phyloP scores from a whole-genome alignment of 2,329 filamentous ascomycete genomes.

The Arthrobotrys iridis region DNA sequence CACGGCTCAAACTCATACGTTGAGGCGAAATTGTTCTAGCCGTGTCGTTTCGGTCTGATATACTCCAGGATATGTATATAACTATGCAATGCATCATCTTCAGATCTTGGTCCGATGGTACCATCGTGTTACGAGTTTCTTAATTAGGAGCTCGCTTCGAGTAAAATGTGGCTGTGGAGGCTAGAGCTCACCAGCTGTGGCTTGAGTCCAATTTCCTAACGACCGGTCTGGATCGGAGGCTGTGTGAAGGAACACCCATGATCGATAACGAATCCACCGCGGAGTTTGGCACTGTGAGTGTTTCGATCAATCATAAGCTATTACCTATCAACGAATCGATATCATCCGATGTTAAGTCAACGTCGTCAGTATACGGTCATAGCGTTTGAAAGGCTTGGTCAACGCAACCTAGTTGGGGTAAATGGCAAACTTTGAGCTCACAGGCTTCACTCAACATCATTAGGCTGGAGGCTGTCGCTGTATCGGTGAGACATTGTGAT shows the following conservation, averaged over 20 bases:
- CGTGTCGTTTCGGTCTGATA: slow-evolving; percentile 9
- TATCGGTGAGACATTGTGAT: background rate
- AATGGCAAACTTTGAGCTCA: slow-evolving; percentile 11
- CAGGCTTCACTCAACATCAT: background rate
- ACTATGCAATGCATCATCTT: background rate
- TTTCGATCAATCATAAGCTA: too few species aligned
- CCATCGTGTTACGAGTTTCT: background rate
- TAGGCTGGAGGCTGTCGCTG: too few species aligned
- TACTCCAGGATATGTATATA: slow-evolving; percentile 5
- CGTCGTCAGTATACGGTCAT: slow-evolving; percentile 41
- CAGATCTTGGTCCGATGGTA: too few species aligned
- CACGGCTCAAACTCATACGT: background rate
- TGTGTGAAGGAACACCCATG: slow-evolving; percentile 22
- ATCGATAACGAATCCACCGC: background rate
- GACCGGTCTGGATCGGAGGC: slow-evolving; percentile 40
- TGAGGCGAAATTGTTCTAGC: background rate
- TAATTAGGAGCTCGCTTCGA: slow-evolving; percentile 14
- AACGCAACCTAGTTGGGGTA: background rate
- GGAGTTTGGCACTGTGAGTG: background rate
- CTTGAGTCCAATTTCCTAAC: background rate
- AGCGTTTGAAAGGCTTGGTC: slow-evolving; percentile 11
- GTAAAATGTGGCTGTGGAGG: slow-evolving; percentile 47
- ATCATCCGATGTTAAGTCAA: background rate
- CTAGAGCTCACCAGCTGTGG: slow-evolving; percentile 33
- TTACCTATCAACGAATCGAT: background rate